phyloP scores from a whole-genome alignment of 1,139 yeast genomes.

The Pichia cactophila region DNA sequence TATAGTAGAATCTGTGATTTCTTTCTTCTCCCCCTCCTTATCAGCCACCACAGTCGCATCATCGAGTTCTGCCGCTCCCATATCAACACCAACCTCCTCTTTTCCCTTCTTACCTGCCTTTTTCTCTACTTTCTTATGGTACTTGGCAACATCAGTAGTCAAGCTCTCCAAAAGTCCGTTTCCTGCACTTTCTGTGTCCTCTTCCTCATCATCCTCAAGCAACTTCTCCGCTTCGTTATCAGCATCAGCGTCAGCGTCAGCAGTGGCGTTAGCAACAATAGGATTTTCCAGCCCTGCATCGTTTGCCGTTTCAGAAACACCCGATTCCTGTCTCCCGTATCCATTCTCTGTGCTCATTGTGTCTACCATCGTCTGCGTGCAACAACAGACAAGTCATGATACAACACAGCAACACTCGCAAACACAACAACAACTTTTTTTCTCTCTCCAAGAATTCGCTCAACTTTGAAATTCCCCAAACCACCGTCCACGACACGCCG shows the following conservation, averaged over 20 bases:
- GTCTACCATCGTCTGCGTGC: not conserved
- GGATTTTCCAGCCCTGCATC: not conserved
- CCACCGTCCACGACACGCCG: not conserved
- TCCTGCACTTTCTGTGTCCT: constrained; percentile 4
- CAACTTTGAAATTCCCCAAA: too few species aligned
- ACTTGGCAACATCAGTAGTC: constrained; percentile 23
- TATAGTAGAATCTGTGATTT: not conserved
- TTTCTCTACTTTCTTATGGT: constrained; percentile 24
- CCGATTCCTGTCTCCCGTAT: too few species aligned
- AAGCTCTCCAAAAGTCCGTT: constrained; percentile 18
- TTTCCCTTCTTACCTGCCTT: constrained; percentile 15
- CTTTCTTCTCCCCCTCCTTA: not conserved
- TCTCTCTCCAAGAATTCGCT: not conserved
- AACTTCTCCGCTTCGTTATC: not conserved
- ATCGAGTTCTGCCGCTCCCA: too few species aligned
- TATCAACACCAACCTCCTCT: not conserved
- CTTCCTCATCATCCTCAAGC: constrained; percentile 1
- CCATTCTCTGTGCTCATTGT: not conserved
- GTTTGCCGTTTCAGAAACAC: not conserved
- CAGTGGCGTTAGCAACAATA: not conserved
- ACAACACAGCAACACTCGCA: not conserved
- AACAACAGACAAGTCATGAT: not conserved
- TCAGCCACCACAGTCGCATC: not conserved
- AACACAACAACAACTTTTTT: not conserved
- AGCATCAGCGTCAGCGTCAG: not conserved